A percentile compares a stretch with the other conserved stretches of the same genome.
Conservation (phyloP, 371 early-diverging fungal genomes). For the Mucor piriformis region DNA sequence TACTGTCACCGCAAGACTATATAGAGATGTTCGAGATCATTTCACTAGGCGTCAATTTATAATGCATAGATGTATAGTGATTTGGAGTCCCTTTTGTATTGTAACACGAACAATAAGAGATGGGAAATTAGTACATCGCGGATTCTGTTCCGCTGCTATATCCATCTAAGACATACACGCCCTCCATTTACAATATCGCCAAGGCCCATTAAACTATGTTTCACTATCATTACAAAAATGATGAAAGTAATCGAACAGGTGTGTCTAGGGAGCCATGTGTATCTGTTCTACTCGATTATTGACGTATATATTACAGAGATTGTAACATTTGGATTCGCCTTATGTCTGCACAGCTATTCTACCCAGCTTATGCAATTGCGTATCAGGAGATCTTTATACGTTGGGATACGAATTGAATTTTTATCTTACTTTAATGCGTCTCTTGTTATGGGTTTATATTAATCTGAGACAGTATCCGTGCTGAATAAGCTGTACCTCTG, state of each 20-base stretch:
- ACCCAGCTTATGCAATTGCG: slow-evolving; percentile 16
- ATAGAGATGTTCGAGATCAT: no score
- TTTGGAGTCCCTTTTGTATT: slow-evolving; percentile 23
- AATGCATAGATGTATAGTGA: slow-evolving; percentile 10
- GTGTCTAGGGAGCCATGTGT: background rate
- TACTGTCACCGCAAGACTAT: no score
- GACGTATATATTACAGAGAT: background rate
- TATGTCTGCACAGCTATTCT: background rate
- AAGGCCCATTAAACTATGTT: background rate
- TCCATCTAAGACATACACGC: slow-evolving; percentile 23
- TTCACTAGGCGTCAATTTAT: slow-evolving; percentile 33
- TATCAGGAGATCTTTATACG: slow-evolving; percentile 3
- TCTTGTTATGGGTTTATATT: slow-evolving; percentile 4
- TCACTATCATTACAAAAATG: background rate
- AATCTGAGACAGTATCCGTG: slow-evolving; percentile 6
- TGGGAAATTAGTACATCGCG: slow-evolving; percentile 20
- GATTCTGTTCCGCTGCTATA: background rate
- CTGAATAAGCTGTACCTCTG: background rate
- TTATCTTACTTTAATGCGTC: slow-evolving; percentile 12
- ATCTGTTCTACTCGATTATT: background rate
- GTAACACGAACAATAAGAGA: slow-evolving; percentile 14
- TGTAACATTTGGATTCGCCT: background rate
- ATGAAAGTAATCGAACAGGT: background rate
- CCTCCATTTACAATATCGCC: slow-evolving; percentile 12
- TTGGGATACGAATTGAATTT: background rate